Base-by-base conservation (phyloP, 805 yeast genomes). In the Metschnikowia rubicola region DNA sequence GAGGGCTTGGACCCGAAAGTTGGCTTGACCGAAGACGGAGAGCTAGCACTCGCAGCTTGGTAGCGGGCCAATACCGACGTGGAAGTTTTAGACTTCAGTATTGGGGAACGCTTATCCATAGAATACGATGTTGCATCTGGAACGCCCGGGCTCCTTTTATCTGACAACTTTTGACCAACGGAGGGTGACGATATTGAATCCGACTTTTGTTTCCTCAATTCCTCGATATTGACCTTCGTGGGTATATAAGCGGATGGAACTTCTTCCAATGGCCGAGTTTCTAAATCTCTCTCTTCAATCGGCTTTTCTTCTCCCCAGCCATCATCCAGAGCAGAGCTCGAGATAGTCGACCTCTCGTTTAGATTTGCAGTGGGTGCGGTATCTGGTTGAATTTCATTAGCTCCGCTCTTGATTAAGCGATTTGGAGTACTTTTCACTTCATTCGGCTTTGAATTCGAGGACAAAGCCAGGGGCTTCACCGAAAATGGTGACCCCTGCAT, bases 251-350 rank as follows among this genome's bases (percentile, higher is more conserved):
- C 79, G 15, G 85, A 73, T 21, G 85, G 80, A 13, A 76, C 74
- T 47, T 71, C 71, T 50, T 75, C 73, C 52, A 80, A 68, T 13
- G 84, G 84, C 43, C 72, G 68, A 49, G 73, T 58, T 9, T 64
- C 53, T 54, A 79, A 77, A 55, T 80, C 84, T 58, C 84, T 69
- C 47, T 73, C 82, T 59, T 77, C 73, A 38, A 77, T 65, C 59
- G 77, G 83, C 47, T 74, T 77, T 56, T 81, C 86, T 44, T 80
- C 87, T 48, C 80, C 88, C 90, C 92, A 86, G 49, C 79, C 91
- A 47, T 83, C 88, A 44, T 78, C 55, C 34, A 60, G 68, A 13
- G 56, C 45, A 15, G 44, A 36, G 31, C 40, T 33, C 2, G 40
- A 30, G n/a, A 41, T 29, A 17, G 62, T 55, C 41, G 58, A 50